Evolutionary conservation across 441 rosid species (phyloP).

Genomic region (Populus hybrid): DNA sequence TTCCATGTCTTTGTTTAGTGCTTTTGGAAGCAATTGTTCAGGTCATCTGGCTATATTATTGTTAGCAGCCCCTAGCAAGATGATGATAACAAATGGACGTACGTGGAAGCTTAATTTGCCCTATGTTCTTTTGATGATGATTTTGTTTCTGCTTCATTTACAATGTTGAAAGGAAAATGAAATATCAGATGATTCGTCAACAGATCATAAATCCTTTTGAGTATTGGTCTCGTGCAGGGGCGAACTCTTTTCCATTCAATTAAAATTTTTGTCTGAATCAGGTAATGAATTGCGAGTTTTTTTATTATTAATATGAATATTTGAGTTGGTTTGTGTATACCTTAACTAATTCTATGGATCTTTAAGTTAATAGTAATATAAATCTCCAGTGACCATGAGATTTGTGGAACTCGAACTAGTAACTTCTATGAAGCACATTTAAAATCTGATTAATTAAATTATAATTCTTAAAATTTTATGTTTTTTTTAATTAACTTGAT

Average conservation of each 20-base stretch:
- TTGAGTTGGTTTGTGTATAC: rapidly evolving
- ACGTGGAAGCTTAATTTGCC: background rate
- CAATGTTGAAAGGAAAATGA: background rate
- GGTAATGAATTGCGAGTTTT: too few species aligned
- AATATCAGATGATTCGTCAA: background rate
- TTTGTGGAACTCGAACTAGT: rapidly evolving
- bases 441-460: rapidly evolving
- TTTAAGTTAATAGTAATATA: rapidly evolving
- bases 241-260: too few species aligned
- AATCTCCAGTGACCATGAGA: rapidly evolving
- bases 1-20: too few species aligned
- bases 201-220: background rate
- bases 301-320: too few species aligned
- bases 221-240: too few species aligned
- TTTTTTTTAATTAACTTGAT: too few species aligned
- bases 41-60: background rate
- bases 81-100: background rate
- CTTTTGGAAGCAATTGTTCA: too few species aligned
- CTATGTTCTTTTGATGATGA: background rate
- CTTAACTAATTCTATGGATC: rapidly evolving
- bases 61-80: background rate
- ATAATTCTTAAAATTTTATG: rapidly evolving
- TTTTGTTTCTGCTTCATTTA: background rate
- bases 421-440: rapidly evolving
- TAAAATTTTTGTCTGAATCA: too few species aligned